A percentile compares a stretch with the other conserved stretches of the same genome.
These are phyloP conservation scores for Phoma herbarum DNA, from an alignment of 2,329 filamentous ascomycete species.

Conservation along the genomic window DNA sequence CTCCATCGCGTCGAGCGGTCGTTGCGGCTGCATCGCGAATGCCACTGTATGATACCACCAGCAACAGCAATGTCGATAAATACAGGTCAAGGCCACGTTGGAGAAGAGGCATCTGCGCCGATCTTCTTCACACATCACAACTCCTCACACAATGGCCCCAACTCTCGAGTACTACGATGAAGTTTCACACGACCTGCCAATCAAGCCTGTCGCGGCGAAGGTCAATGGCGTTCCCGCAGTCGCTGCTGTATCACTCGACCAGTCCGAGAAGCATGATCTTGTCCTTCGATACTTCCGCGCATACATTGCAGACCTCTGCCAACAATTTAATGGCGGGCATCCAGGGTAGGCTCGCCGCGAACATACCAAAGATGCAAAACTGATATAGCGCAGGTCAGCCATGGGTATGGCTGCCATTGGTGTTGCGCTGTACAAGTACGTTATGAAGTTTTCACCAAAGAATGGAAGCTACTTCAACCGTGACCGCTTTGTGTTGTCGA, in stretches of 20 bases:
- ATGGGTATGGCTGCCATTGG: conserved; percentile 71
- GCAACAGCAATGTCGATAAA: conserved; percentile 8
- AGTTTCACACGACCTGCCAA: background rate
- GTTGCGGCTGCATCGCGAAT: background rate
- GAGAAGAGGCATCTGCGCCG: background rate
- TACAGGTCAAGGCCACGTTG: background rate
- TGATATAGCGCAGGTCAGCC: conserved; percentile 41
- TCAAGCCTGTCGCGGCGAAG: background rate
- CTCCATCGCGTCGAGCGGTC: conserved; percentile 12
- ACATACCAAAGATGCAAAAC: no score
- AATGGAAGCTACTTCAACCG: conserved; percentile 67
- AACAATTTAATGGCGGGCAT: background rate
- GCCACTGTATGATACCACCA: background rate
- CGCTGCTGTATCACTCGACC: background rate
- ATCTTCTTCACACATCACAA: background rate
- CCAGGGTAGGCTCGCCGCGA: no score
- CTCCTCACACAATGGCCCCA: background rate
- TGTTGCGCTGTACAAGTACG: conserved; percentile 68
- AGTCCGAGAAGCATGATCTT: background rate
- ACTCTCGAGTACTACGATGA: background rate
- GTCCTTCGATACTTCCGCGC: background rate
- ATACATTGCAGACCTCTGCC: background rate
- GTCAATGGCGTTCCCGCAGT: background rate
- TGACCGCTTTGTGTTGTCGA: conserved; percentile 68
- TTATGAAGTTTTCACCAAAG: conserved; percentile 67